Evolutionary conservation across 75 land plant genomes (phyloP), one percentile per base, ranked within the genome.

Genomic region (Cunninghamia lanceolata): DNA sequence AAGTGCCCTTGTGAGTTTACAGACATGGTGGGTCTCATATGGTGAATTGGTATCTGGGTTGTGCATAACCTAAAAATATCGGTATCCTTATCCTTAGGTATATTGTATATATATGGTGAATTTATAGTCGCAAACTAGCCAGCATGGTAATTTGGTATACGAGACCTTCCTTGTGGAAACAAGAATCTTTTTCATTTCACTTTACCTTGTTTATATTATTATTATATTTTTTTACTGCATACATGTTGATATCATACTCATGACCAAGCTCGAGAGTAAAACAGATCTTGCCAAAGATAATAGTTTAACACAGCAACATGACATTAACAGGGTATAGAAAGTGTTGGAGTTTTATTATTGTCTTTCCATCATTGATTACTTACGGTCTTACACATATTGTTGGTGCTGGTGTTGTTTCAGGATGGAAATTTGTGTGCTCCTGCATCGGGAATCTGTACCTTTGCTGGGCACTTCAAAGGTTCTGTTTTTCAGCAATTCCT

Each of bases 321-420:
- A 6, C 35, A 32, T 38, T 36, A 76, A 1, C 19, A 17, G 2
- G 14, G 17, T 16, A 16, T 76, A 17, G 79, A 39, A 76, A 39
- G 79, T 39, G 1, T 16, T 76, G 79, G 38, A 76, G 79, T 38
- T 19, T 36, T 63, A 5, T 76, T 34, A 1, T 39, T 74, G 77
- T n/a, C 38, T 1, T 38, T 16, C 42, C 16, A 2, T 76, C 25
- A 38, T 75, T 17, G n/a, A 25, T 63, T 25, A 63, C 68, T 63
- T 63, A 54, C 1, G 21, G n/a, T 63, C 68, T 63, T 63, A 63
- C 28, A 76, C 40, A 36, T 16, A 36, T 76, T 76, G 42, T 38
- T 76, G 79, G 42, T 76, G 79, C 25, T 76, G 79, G 38, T 14
- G 42, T 76, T 76, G 79, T 76, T 38, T 76, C 79, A 76, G 79